Evolutionary conservation across 1,284 basidiomycete species (phyloP).

Genomic region (Pseudozyma thailandica): DNA sequence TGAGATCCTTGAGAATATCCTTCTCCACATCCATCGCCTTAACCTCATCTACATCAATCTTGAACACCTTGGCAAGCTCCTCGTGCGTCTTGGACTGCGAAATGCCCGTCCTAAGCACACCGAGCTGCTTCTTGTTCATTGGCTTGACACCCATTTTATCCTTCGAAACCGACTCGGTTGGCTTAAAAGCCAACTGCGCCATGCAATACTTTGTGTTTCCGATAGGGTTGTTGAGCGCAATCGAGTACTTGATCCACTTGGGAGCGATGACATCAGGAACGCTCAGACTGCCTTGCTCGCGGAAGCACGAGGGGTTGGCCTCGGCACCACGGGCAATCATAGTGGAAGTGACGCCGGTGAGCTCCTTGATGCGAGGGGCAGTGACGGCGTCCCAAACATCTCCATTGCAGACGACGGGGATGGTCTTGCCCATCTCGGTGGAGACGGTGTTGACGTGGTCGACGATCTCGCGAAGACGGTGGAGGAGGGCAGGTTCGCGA

Average conservation of each 20-base stretch:
- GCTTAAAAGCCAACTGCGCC: conserved; percentile 68
- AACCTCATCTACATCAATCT: conserved; percentile 35
- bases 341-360: conserved; percentile 80
- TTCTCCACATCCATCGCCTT: conserved; percentile 18
- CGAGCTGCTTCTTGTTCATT: conserved; percentile 41
- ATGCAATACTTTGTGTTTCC: conserved; percentile 92
- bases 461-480: conserved; percentile 84
- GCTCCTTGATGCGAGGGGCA: conserved; percentile 77
- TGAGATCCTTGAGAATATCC: conserved; percentile 32
- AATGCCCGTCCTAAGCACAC: conserved; percentile 31
- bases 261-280: conserved; percentile 58
- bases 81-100: conserved; percentile 51
- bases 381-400: conserved; percentile 86
- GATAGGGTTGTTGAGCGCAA: conserved; percentile 76
- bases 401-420: conserved; percentile 92
- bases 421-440: conserved; percentile 71
- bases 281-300: conserved; percentile 67
- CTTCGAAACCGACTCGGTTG: conserved; percentile 18
- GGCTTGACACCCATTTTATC: conserved; percentile 14
- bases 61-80: conserved; percentile 41
- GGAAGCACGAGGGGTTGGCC: conserved; percentile 89
- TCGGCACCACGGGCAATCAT: conserved; percentile 98
- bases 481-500: conserved; percentile 80
- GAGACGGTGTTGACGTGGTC: conserved; percentile 77
- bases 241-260: conserved; percentile 57